Evolutionary conservation across 1,284 basidiomycete genomes (phyloP), one percentile per base, ranked within the genome.

Genomic region (Ustilago crameri): DNA sequence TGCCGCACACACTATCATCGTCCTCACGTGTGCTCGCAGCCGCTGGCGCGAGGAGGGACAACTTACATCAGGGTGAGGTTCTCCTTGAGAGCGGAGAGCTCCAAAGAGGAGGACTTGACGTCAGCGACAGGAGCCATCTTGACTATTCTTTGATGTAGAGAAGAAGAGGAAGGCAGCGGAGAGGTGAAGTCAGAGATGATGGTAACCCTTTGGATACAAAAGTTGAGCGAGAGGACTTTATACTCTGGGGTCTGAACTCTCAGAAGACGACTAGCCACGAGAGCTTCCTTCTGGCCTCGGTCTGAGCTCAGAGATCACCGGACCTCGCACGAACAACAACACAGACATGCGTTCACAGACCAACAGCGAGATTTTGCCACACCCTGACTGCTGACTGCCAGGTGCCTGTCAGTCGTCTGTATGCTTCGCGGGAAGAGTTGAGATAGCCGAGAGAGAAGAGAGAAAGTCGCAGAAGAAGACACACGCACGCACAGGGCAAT

Each of bases 31-130:
- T n/a, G n/a, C n/a, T n/a, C n/a, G n/a, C n/a, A n/a, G n/a, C n/a
- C n/a, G n/a, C n/a, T n/a, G n/a, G n/a, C n/a, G n/a, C n/a, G n/a
- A n/a, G n/a, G n/a, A n/a, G n/a, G n/a, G n/a, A n/a, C n/a, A n/a
- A 66, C 57, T 51, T 56, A 66, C 69, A 72, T 72, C 17, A 75
- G 51, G 30, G 63, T 75, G 40, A 75, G 74, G 51, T 75, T 75
- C 60, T 75, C 68, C 55, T 68, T 75, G 51, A 74, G 72, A 45
- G 51, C 62, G n/a, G 56, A 58, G 37, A 75, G 65, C 53, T 61
- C 64, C 53, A 52, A 22, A 20, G 53, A 27, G 42, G 68, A 56
- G 43, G 50, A 26, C 49, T 58, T 54, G 52, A 42, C 52, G 51
- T 69, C 59, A 44, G 63, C 63, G 41, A 70, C 66, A 18, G 66